These are phyloP conservation scores for Yarrowia galli DNA, from an alignment of 1,139 yeast genomes.

Conservation along the genomic window DNA sequence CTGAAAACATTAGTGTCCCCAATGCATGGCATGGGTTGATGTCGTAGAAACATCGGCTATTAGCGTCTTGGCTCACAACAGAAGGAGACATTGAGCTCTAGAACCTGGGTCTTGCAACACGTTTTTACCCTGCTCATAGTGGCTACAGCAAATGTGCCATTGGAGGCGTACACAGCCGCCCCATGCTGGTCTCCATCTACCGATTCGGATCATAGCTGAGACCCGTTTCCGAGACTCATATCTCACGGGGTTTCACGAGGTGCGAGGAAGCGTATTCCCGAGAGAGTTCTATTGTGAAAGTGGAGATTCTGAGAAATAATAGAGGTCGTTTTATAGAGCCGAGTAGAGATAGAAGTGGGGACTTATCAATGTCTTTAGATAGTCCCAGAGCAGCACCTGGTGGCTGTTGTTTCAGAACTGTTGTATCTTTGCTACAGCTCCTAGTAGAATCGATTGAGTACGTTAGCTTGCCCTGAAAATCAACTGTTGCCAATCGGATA, in stretches of 20 bases:
- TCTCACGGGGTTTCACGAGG: constrained; percentile 1
- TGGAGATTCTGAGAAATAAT: constrained; percentile 3
- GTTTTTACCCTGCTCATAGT: no score
- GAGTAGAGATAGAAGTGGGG: background rate
- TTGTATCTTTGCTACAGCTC: background rate
- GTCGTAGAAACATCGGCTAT: background rate
- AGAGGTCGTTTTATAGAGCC: background rate
- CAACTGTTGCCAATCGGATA: background rate
- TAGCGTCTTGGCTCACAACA: no score
- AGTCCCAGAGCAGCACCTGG: background rate
- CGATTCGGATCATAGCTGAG: background rate
- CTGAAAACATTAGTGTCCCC: background rate
- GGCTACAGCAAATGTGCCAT: background rate
- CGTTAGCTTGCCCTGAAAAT: background rate
- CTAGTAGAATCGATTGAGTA: background rate
- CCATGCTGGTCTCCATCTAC: background rate
- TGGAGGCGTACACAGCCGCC: background rate
- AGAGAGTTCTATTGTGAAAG: constrained; percentile 4
- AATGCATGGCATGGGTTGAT: background rate
- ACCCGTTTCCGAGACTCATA: background rate
- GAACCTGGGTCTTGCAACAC: no score
- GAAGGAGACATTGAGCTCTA: no score
- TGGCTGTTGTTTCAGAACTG: background rate
- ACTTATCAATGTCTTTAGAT: background rate
- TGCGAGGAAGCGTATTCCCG: background rate